Base-by-base conservation (phyloP, 202 grass and related monocot species). In the Schoenoplectus triqueter region DNA sequence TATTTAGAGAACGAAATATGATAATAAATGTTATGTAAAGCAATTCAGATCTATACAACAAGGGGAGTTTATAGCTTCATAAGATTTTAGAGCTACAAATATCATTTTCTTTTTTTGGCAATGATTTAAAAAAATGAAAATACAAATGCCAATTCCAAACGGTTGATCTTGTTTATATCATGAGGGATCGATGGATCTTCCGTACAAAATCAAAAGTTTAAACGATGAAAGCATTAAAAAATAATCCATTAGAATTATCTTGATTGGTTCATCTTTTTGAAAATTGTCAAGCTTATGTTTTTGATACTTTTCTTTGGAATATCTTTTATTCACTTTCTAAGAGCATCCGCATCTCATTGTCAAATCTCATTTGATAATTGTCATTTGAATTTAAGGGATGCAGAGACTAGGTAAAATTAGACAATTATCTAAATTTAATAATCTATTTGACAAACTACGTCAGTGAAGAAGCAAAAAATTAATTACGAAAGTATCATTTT, bases 61-160 rank as follows among this genome's bases (percentile, higher is more conserved):
- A 45, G 66, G 66, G n/a, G 11, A 4, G 66, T 64, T 60, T 14
- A 57, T 42, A 40, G 11, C 11, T n/a, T 69, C 40, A n/a, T 13
- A 65, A 21, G 64, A 66, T 66, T 11, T 66, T 7, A 10, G 60
- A 65, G 20, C 20, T 10, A 21, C 1, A 65, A 11, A 39, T 1
- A 7, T 17, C 19, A 19, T 22, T 9, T 31, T 20, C 39, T 10
- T 14, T 40, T 69, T 45, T 69, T 4, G 10, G 7, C 20, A 39
- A 31, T 66, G 21, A 66, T n/a, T 69, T 69, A 46, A 10, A 69
- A 44, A n/a, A 69, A n/a, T 69, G 3, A 44, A 69, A 69, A 45
- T 45, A 14, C 1, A 69, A 63, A 63, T 8, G 7, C 19, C 6
- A 20, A 63, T 20, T 63, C 20, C 6, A 2, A 64, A 7, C 6